Evolutionary conservation across 2,329 filamentous ascomycete species (phyloP), one percentile per base, ranked within the genome.

Genomic region (Stagonosporopsis tanaceti): DNA sequence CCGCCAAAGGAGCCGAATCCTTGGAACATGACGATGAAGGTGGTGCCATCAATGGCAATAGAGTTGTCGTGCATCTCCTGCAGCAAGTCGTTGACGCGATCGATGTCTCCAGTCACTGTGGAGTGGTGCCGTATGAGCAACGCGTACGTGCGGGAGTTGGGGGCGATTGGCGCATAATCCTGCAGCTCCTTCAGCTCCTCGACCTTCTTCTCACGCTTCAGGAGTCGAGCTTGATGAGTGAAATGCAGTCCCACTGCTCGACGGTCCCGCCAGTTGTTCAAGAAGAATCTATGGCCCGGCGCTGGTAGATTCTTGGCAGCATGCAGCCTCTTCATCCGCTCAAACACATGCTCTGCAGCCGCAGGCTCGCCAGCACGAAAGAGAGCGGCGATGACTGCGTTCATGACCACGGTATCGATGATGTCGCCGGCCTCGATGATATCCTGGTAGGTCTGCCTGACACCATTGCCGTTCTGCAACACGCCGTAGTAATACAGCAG

Each of bases 391-490:
- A 98, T 91, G 67, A 97, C 87, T 66, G 90, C 91, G 71, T 98
- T 98, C 74, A 98, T 82, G 14, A 93, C 89, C 2, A 90, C 83
- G 0, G 91, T 93, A 74, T 98, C 94, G 53, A 99, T 88, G 60
- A 97, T 88, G 74, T 98, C 92, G 32, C 93, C 92, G 0, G 88
- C 85, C 35, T 90, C 81, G n/a, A 98, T 89, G 76, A 97, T 89
- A 22, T 93, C 87, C 61, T 85, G 85, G 75, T 97, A 99, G 0
- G 91, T 88, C 30, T 84, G 84, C 41, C 93, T 84, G 22, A 97
- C 86, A 3, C 86, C 91, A 59, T 88, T 84, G 2, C 89, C 87
- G 71, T 97, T 89, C 59, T 85, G 80, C 65, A 86, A 84, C 54
- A 95, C 81, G 1, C 94, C 95, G 66, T 92, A 88, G 74, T 90